Percentiles rank a stretch among this genome's conserved stretches.
Evolutionary conservation across 768 basidiomycete genomes (phyloP).

Genomic region (Infundibulicybe gibba): DNA sequence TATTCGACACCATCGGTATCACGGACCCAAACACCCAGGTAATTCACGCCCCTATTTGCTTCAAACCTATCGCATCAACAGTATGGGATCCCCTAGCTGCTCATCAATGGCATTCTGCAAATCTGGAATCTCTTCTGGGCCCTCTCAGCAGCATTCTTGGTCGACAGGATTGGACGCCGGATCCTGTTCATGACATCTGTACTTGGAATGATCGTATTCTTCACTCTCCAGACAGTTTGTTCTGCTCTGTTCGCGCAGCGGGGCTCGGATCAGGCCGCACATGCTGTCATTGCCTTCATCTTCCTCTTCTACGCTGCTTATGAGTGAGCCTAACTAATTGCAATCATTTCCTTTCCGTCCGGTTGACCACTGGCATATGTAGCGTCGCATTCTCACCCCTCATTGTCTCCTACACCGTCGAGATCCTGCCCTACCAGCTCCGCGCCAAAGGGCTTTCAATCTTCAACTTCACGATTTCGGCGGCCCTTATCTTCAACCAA

Average conservation of each 20-base stretch:
- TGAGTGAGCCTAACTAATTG: constrained; percentile 44
- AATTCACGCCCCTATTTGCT: constrained; percentile 11
- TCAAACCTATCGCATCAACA: background rate
- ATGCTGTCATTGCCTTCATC: constrained; percentile 79
- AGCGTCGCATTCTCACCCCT: constrained; percentile 82
- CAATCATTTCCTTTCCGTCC: background rate
- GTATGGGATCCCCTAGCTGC: constrained; percentile 41
- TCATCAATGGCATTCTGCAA: constrained; percentile 84
- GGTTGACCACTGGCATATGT: constrained; percentile 4
- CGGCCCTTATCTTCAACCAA: constrained; percentile 86
- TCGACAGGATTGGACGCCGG: constrained; percentile 70
- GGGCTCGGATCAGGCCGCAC: constrained; percentile 40
- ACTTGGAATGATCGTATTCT: constrained; percentile 60
- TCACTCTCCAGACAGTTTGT: constrained; percentile 65
- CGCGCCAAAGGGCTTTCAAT: constrained; percentile 86
- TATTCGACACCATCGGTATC: constrained; percentile 68
- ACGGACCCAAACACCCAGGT: constrained; percentile 48
- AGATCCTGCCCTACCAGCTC: constrained; percentile 79
- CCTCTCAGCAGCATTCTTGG: constrained; percentile 49
- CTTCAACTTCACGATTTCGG: constrained; percentile 75
- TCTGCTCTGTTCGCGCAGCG: constrained; percentile 52
- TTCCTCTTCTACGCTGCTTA: constrained; percentile 81
- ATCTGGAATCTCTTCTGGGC: constrained; percentile 78
- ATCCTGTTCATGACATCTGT: constrained; percentile 62
- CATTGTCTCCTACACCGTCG: constrained; percentile 83